Evolutionary conservation across 805 yeast species (phyloP), one percentile per base, ranked within the genome.

Genomic region (Starmerella apicola): DNA sequence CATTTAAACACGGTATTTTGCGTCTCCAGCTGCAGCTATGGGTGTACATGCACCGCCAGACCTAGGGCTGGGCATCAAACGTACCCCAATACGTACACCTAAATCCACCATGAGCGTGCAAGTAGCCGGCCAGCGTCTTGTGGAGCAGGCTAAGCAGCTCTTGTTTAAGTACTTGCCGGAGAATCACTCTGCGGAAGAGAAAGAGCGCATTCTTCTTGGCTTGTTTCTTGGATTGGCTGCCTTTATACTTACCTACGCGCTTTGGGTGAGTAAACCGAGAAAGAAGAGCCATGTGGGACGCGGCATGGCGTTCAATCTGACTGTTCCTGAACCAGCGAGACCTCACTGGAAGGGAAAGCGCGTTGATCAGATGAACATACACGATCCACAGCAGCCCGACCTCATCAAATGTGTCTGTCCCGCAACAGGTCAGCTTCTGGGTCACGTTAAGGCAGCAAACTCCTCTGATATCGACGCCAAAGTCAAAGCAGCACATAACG

Each of bases 281-380:
- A 21, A 18, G 5, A 21, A 21, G 13, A 15, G 15, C 16, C 32
- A 15, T 8, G 26, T 15, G 5, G 43, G 43, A 37, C 37, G 37
- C 19, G 53, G 39, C 19, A 39, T 42, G 23, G 51, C 51, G 16
- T 53, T 58, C 45, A 44, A 52, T 30, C 55, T 77, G 16, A 69
- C 75, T 3, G 62, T 75, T 23, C 94, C 93, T 2, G 80, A 71
- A 45, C 83, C 79, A 53, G 84, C 93, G 23, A 70, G 76, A 55
- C 83, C 85, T 3, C 88, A 83, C 56, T 86, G 95, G 95, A 85
- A 85, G 59, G 94, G 94, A 5, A 79, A 75, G 51, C 65, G 95
- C 38, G 65, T 83, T 25, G 71, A 72, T 38, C 78, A 84, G 0
- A 70, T 79, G 12, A 64, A 74, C 12, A 66, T 82, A 3, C 52